Evolutionary conservation across 306 rosid species (phyloP), one percentile per base, ranked within the genome.

Genomic region (Rubus idaeus): DNA sequence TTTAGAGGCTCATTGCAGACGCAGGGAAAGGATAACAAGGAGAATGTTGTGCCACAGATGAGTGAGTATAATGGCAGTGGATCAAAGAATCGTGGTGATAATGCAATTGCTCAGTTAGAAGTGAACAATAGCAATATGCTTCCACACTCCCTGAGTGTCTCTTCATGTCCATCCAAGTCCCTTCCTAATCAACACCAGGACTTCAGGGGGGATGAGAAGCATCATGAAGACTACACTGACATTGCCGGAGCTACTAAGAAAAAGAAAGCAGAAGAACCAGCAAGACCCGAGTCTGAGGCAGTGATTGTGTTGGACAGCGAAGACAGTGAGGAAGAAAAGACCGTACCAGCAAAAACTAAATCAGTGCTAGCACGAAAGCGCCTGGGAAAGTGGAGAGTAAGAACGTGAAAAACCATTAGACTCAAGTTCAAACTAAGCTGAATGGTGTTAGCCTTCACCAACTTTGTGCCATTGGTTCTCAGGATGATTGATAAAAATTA

Each of bases 271-370:
- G 77, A 81, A 75, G 77, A 65, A 41, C 8, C 75, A 4, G 26
- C 49, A 68, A 46, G 23, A 17, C 21, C n/a, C 0, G 41, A 50
- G 58, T 5, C 76, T 3, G 81, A 84, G 44, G 58, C 79, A 1
- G 78, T 73, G 14, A 74, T 84, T 26, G 88, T 84, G 58, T 16
- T 84, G 47, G 88, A 84, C 39, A 84, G 88, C 50, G 88, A 81
- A 75, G 80, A 78, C 39, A 81, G 88, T 21, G 83, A 81, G 52
- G 88, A 81, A 67, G 83, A 84, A 62, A 75, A 55, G 67, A 26
- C 57, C 4, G 68, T 2, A 1, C 57, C 64, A 62, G 52, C 21
- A 12, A 75, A 68, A 79, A 26, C 79, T 3, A 75, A 70, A 71
- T 61, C 82, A 13, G n/a, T 69, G 65, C 79, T 69, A 30, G 78